Conservation (phyloP, 371 early-diverging fungal species). For the Circinella minor region DNA sequence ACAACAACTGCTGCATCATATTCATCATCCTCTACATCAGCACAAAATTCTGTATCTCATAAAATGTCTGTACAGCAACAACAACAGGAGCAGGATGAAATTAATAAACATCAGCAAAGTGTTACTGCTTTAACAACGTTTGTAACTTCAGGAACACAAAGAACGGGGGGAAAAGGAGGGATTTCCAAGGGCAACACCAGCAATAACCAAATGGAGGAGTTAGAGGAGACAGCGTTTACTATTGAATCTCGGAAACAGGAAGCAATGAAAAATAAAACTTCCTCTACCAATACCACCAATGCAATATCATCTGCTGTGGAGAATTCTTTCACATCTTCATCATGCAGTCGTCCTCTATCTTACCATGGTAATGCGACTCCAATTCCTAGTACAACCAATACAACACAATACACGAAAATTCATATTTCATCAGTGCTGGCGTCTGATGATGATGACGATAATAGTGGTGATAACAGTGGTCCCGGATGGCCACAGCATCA, state of each 20-base stretch:
- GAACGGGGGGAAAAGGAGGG: conserved; percentile 4
- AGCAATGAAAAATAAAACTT: background rate
- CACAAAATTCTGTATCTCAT: too few species aligned
- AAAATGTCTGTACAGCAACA: background rate
- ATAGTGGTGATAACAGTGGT: background rate
- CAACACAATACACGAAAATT: conserved; percentile 7
- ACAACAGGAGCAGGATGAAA: conserved; percentile 4
- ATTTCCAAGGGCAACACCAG: background rate
- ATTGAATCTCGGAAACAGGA: background rate
- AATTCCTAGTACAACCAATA: background rate
- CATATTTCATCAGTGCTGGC: conserved; percentile 16
- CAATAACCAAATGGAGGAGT: conserved; percentile 4
- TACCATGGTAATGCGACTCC: background rate
- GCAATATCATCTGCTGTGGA: too few species aligned
- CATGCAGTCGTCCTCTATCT: too few species aligned
- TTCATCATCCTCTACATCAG: background rate
- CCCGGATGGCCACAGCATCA: background rate
- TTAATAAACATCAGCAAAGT: background rate
- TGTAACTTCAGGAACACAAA: conserved; percentile 8
- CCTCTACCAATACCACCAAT: background rate
- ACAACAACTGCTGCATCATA: background rate
- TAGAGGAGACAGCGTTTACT: conserved; percentile 6
- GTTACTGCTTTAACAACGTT: conserved; percentile 1
- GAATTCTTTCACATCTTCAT: too few species aligned
- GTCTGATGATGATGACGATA: conserved; percentile 11